A percentile compares a stretch with the other conserved stretches of the same genome.
Evolutionary conservation across 139 green algal genomes (phyloP).

Genomic region (Tetraselmis striata): DNA sequence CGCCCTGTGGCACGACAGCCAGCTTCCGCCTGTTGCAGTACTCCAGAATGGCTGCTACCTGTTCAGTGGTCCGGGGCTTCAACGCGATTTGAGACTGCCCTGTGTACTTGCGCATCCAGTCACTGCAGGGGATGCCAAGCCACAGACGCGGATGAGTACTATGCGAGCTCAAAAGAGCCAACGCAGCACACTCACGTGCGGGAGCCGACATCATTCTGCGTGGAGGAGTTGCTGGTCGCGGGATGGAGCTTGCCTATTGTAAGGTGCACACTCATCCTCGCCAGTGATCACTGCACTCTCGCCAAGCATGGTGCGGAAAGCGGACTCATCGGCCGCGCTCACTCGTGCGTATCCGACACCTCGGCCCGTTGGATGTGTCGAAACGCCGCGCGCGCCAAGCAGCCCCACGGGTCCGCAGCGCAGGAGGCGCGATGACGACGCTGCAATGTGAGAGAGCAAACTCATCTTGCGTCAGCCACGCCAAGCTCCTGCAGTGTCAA

Average conservation of each 20-base stretch:
- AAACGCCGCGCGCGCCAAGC: no score
- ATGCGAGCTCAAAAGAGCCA: no score
- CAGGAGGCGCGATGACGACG: no score
- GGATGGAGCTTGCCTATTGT: neutral
- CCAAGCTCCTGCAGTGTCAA: no score
- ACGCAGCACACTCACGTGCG: neutral
- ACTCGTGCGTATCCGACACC: neutral
- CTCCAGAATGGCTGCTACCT: slow-evolving; percentile 66
- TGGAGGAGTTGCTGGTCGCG: neutral
- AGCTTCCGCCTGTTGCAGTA: slow-evolving; percentile 69
- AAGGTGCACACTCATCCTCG: neutral
- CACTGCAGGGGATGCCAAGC: slow-evolving; percentile 28
- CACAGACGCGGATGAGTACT: neutral
- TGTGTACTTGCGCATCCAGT: slow-evolving; percentile 88
- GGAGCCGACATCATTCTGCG: neutral
- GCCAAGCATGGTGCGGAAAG: neutral
- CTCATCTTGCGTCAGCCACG: no score
- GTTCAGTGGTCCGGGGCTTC: slow-evolving; percentile 43
- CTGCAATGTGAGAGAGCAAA: no score
- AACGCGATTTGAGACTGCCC: slow-evolving; percentile 53
- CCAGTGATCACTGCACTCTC: neutral
- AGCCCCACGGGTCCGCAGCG: no score
- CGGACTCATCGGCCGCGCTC: neutral
- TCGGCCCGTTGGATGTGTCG: no score
- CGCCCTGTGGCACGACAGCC: slow-evolving; percentile 82